Evolutionary conservation across 306 rosid genomes (phyloP).

Genomic region (Rosa lucieae): DNA sequence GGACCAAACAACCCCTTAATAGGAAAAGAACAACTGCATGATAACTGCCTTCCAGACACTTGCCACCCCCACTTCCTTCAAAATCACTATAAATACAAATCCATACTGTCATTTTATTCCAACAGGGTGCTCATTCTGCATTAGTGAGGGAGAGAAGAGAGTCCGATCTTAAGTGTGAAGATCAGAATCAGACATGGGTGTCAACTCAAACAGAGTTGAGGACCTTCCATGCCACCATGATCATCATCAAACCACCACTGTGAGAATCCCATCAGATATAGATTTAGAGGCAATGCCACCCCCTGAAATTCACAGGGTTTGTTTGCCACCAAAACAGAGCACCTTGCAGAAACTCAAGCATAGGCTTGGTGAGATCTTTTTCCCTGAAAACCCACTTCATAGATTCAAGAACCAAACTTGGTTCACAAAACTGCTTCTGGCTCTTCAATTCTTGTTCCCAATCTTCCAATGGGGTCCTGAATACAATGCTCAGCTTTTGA

Average conservation of each 20-base stretch:
- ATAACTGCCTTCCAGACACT: slow-evolving; percentile 27
- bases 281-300: slow-evolving; percentile 34
- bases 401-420: slow-evolving; percentile 63
- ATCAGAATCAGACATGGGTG: slow-evolving; percentile 45
- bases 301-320: slow-evolving; percentile 57
- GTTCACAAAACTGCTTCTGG: slow-evolving; percentile 48
- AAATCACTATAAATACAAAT: slow-evolving; percentile 49
- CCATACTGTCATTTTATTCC: slow-evolving; percentile 23
- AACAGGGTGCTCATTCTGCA: background rate
- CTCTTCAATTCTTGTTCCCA: slow-evolving; percentile 72
- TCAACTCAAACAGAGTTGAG: slow-evolving; percentile 70
- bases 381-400: slow-evolving; percentile 86
- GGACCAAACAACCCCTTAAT: slow-evolving; percentile 28
- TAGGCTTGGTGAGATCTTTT: slow-evolving; percentile 74
- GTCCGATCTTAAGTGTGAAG: background rate
- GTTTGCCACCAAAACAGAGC: slow-evolving; percentile 63
- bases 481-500: slow-evolving; percentile 52
- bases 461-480: slow-evolving; percentile 85
- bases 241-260: slow-evolving; percentile 19
- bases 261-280: slow-evolving; percentile 42
- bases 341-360: slow-evolving; percentile 61
- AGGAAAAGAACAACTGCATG: slow-evolving; percentile 7
- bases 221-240: slow-evolving; percentile 43
- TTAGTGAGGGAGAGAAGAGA: background rate
- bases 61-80: background rate